Conservation (phyloP, 768 basidiomycete genomes). For the Pleurotus giganteus region DNA sequence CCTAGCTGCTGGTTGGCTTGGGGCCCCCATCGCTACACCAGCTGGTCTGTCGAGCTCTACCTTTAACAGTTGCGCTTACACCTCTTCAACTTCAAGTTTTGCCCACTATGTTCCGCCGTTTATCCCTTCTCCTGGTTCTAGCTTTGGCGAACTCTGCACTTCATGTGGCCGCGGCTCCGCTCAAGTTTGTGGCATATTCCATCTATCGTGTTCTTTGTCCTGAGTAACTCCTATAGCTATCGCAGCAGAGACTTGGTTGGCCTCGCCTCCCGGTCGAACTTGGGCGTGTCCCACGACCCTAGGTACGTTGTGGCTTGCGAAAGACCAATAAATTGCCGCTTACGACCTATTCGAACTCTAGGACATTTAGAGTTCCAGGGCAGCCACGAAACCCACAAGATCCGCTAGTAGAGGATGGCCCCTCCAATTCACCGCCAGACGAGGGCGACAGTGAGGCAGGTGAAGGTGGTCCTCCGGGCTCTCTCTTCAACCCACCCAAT, state of each 20-base stretch:
- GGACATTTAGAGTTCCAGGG: not conserved
- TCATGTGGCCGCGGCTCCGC: conserved; percentile 2
- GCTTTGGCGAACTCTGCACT: conserved; percentile 3
- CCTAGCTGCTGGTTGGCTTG: conserved; percentile 11
- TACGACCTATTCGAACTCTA: not conserved
- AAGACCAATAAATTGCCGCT: no score
- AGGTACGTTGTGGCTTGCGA: no score
- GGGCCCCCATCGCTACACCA: conserved; percentile 8
- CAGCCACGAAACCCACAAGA: not conserved
- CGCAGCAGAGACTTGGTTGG: no score
- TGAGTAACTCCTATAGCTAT: not conserved
- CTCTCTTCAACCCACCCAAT: not conserved
- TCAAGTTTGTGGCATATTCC: not conserved
- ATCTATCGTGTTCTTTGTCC: not conserved
- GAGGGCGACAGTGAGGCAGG: not conserved
- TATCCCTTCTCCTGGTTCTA: not conserved
- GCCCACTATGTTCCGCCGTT: not conserved
- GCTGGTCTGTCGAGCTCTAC: conserved; percentile 8
- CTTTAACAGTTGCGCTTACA: not conserved
- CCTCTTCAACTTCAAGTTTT: not conserved
- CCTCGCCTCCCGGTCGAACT: no score
- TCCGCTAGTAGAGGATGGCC: not conserved
- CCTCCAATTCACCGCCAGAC: not conserved
- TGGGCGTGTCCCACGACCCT: not conserved
- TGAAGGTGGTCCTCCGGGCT: not conserved